Percentiles rank a stretch among this genome's conserved stretches.
These are phyloP conservation scores for Carpinus viminea DNA, from an alignment of 306 rosid species.

Conservation along the genomic window DNA sequence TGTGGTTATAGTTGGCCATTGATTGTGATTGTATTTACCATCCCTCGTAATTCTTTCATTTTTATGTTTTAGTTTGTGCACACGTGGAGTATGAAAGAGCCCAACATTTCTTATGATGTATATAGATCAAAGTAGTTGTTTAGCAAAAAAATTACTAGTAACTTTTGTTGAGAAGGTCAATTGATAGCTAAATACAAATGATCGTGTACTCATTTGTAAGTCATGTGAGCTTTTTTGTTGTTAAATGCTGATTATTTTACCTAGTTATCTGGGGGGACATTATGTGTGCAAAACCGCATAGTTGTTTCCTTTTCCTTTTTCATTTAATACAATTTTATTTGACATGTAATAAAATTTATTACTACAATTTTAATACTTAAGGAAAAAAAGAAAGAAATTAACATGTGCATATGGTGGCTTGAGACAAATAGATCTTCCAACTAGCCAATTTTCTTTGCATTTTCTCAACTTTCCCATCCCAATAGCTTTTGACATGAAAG, in stretches of 20 bases:
- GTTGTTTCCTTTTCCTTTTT: too few relatives aligned
- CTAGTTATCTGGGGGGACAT: too few relatives aligned
- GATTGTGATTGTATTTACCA: neutral
- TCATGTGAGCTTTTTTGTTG: neutral
- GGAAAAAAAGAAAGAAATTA: neutral
- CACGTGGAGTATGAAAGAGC: neutral
- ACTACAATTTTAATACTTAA: too few relatives aligned
- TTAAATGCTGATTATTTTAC: neutral
- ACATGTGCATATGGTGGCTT: neutral
- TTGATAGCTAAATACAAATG: neutral
- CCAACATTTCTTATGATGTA: neutral
- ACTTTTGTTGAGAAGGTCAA: slow-evolving; percentile 2
- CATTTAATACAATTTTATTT: too few relatives aligned
- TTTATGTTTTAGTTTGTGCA: neutral
- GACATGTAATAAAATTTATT: too few relatives aligned
- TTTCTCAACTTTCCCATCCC: too few relatives aligned
- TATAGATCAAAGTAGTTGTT: neutral
- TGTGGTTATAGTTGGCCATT: neutral
- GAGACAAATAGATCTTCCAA: too few relatives aligned
- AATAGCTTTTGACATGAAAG: too few relatives aligned
- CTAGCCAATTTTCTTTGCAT: too few relatives aligned
- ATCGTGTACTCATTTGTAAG: neutral
- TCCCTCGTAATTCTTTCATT: neutral
- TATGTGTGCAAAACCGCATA: too few relatives aligned
- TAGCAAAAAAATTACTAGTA: neutral